Percentiles rank a stretch among this genome's conserved stretches.
phyloP scores from a whole-genome alignment of 371 early-diverging fungal genomes.

The Chytridium lagenaria region DNA sequence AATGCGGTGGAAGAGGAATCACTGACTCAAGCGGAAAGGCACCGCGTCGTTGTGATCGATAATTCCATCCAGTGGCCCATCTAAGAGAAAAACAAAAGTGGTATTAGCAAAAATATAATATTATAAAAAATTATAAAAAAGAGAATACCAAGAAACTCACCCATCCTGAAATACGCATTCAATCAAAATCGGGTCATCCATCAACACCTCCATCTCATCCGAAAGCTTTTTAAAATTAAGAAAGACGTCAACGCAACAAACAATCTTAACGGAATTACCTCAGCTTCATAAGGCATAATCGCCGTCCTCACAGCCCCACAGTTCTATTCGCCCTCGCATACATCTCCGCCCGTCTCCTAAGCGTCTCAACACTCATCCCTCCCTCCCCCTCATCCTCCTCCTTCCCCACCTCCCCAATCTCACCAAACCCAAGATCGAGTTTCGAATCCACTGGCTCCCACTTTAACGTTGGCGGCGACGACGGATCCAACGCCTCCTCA shows the following conservation, averaged over 20 bases:
- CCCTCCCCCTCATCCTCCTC: background rate
- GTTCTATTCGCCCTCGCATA: background rate
- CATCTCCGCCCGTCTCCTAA: background rate
- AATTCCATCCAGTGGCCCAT: conserved; percentile 12
- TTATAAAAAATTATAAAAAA: background rate
- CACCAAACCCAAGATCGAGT: no score
- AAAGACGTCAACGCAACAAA: no score
- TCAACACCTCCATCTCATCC: background rate
- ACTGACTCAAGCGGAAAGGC: conserved; percentile 6
- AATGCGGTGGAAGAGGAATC: no score
- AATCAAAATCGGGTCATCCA: background rate
- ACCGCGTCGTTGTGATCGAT: background rate
- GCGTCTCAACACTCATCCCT: background rate
- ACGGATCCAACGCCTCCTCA: no score
- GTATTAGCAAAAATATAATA: background rate
- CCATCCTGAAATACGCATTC: conserved; percentile 1
- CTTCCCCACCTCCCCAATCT: no score
- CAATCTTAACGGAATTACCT: no score
- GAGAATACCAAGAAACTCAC: conserved; percentile 14
- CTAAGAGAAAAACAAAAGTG: background rate
- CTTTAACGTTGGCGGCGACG: no score
- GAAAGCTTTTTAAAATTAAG: no score
- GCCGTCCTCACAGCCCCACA: background rate
- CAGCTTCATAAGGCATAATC: background rate
- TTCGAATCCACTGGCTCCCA: no score